Evolutionary conservation across 2,329 filamentous ascomycete genomes (phyloP).

Genomic region (Trichoderma atroviride): DNA sequence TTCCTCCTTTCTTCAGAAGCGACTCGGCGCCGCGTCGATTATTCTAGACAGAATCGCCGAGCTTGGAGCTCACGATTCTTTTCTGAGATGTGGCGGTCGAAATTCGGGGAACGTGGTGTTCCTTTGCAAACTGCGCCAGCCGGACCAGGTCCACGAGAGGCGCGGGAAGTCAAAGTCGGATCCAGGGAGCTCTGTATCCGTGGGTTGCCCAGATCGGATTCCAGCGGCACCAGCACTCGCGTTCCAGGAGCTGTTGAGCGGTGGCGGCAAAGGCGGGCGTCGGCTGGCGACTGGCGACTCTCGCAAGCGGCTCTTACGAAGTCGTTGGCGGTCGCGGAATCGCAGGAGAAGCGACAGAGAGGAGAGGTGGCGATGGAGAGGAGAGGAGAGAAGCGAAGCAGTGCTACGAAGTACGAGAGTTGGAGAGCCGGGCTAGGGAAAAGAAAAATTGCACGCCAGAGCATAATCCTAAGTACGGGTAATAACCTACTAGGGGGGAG

Average conservation of each 20-base stretch:
- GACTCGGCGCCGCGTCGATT: constrained; percentile 9
- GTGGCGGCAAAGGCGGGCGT: constrained; percentile 14
- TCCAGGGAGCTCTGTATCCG: constrained; percentile 14
- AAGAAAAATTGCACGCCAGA: constrained; percentile 27
- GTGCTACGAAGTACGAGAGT: constrained; percentile 19
- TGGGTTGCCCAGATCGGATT: constrained; percentile 22
- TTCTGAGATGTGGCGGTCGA: background rate
- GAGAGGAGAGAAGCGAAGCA: constrained; percentile 27
- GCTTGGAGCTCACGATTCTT: background rate
- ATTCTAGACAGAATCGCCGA: background rate
- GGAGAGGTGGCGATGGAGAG: constrained; percentile 27
- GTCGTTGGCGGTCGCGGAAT: background rate
- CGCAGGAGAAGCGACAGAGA: constrained; percentile 13
- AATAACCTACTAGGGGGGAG: constrained; percentile 27
- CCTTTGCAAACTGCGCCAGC: background rate
- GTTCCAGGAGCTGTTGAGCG: constrained; percentile 28
- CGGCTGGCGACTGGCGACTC: constrained; percentile 1
- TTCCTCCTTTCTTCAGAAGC: background rate
- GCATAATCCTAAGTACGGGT: constrained; percentile 2
- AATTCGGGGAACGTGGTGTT: background rate
- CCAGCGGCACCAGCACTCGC: constrained; percentile 19
- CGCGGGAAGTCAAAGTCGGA: constrained; percentile 12
- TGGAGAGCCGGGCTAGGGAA: constrained; percentile 24
- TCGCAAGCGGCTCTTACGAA: constrained; percentile 25
- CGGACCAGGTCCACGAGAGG: constrained; percentile 10